A percentile compares a stretch with the other conserved stretches of the same genome.
Conservation (phyloP, 2,329 filamentous ascomycete species). For the Beauveria sp. region DNA sequence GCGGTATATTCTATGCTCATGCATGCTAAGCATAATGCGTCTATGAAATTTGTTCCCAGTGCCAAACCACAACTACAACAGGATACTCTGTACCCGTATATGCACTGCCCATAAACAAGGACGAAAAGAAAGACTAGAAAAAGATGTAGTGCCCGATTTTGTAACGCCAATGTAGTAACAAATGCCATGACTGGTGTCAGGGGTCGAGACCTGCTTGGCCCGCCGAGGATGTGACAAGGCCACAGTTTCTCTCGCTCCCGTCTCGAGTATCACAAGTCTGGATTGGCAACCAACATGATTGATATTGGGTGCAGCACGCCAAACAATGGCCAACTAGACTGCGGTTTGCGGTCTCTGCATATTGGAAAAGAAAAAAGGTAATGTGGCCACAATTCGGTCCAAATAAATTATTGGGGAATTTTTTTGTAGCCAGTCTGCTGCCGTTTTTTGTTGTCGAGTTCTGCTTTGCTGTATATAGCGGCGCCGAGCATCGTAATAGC, state of each 20-base stretch:
- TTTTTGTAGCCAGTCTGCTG: slow-evolving; percentile 27
- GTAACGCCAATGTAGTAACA: slow-evolving; percentile 4
- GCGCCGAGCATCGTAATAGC: slow-evolving; percentile 46
- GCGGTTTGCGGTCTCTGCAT: background rate
- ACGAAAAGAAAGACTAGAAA: background rate
- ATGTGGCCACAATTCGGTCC: background rate
- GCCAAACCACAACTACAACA: background rate
- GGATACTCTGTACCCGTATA: background rate
- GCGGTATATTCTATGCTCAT: slow-evolving; percentile 6
- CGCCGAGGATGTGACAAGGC: background rate
- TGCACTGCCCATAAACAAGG: background rate
- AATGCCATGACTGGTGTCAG: background rate
- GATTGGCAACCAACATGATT: background rate
- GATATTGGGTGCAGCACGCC: background rate
- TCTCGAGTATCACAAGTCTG: background rate
- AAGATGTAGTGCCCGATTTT: background rate
- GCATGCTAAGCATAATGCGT: slow-evolving; percentile 10
- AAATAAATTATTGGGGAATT: slow-evolving; percentile 17
- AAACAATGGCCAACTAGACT: background rate
- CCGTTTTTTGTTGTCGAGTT: slow-evolving; percentile 40
- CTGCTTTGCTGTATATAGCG: slow-evolving; percentile 50
- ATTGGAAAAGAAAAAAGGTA: background rate
- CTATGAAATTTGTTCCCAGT: slow-evolving; percentile 1
- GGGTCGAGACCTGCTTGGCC: background rate
- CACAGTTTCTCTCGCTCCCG: background rate